Evolutionary conservation across 139 green algal genomes (phyloP).

Genomic region (Haematococcus lacustris): DNA sequence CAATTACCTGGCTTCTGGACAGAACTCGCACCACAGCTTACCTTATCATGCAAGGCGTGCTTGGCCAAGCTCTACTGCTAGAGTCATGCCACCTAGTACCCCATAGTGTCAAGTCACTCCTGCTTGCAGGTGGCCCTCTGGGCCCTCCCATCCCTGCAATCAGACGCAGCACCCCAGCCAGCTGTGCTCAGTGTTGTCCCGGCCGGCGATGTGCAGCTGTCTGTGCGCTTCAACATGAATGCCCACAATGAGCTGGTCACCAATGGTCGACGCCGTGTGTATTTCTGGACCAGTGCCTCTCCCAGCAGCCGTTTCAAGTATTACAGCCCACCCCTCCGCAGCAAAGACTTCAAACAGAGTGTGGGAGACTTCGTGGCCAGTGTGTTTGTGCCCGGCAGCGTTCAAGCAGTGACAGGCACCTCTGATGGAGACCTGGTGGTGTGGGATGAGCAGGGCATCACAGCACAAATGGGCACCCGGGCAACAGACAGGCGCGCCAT

Average conservation of each 20-base stretch:
- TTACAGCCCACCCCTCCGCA: constrained; percentile 50
- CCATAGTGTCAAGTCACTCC: too few relatives aligned
- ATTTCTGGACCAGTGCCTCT: constrained; percentile 52
- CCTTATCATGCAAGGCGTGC: too few relatives aligned
- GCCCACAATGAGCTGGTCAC: constrained; percentile 53
- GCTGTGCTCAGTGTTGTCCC: constrained; percentile 31
- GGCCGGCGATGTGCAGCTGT: constrained; percentile 46
- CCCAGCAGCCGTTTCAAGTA: constrained; percentile 40
- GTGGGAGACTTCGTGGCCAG: constrained; percentile 54
- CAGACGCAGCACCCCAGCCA: constrained; percentile 6
- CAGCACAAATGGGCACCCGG: constrained; percentile 40
- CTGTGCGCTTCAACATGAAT: constrained; percentile 50
- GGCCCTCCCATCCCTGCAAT: constrained; percentile 28
- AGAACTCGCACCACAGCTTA: too few relatives aligned
- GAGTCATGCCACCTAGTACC: too few relatives aligned
- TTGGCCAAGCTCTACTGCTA: too few relatives aligned
- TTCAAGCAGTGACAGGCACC: constrained; percentile 43
- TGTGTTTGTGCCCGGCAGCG: constrained; percentile 55
- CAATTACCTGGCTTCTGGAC: too few relatives aligned
- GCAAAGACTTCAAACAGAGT: constrained; percentile 60
- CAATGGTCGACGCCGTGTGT: constrained; percentile 53
- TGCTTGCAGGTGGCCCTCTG: constrained; percentile 39
- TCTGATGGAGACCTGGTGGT: constrained; percentile 69
- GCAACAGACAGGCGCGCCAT: constrained; percentile 47
- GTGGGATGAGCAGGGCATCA: constrained; percentile 62